These are phyloP conservation scores for Floccularia luteovirens DNA, from an alignment of 768 basidiomycete species.

Conservation along the genomic window DNA sequence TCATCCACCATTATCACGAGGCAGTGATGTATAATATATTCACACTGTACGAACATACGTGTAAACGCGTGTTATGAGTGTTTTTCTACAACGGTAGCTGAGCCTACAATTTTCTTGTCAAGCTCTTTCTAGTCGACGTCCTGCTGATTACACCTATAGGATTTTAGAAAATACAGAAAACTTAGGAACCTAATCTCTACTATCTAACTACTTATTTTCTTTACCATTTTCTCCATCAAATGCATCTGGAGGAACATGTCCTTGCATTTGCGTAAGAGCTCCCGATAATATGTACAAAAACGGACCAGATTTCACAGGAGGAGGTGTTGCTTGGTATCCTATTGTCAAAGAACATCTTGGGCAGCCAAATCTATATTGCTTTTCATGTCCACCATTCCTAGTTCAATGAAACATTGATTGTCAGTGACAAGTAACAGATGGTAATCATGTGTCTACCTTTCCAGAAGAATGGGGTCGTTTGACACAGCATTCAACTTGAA, in stretches of 20 bases:
- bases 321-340: slow-evolving; percentile 73
- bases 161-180: background rate
- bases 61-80: slow-evolving; percentile 39
- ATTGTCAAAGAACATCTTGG: slow-evolving; percentile 61
- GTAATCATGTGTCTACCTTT: slow-evolving; percentile 49
- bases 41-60: slow-evolving; percentile 67
- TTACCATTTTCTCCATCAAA: slow-evolving; percentile 52
- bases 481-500: slow-evolving; percentile 83
- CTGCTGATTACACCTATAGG: background rate
- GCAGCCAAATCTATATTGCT: slow-evolving; percentile 66
- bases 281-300: slow-evolving; percentile 79
- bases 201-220: too few species aligned
- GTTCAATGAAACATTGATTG: slow-evolving; percentile 4
- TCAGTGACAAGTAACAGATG: background rate
- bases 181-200: too few species aligned
- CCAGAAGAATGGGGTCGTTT: slow-evolving; percentile 64
- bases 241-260: slow-evolving; percentile 77
- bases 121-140: slow-evolving; percentile 2
- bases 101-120: slow-evolving; percentile 21
- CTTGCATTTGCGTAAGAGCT: slow-evolving; percentile 83
- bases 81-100: slow-evolving; percentile 85
- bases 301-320: slow-evolving; percentile 68
- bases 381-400: slow-evolving; percentile 65
- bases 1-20: slow-evolving; percentile 8
- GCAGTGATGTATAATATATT: slow-evolving; percentile 56